Evolutionary conservation across 176 grass and related monocot genomes (phyloP), one percentile per base, ranked within the genome.

Genomic region (Triticum dicoccoides): DNA sequence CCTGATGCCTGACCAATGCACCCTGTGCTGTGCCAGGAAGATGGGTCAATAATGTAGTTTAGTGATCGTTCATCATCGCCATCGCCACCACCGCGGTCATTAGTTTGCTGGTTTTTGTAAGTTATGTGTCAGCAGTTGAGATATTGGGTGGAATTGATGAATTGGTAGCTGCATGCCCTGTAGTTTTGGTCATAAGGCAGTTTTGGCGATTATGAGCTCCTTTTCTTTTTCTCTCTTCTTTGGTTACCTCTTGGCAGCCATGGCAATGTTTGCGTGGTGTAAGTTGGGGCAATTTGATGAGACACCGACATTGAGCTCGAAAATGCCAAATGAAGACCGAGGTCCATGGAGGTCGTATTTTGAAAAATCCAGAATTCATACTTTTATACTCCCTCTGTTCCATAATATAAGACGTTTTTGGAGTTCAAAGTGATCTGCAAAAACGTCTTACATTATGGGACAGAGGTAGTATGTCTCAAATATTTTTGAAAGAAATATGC

Each of bases 111-210:
- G 62, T 76, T 80, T 80, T 87, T 87, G 81, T 87, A 76, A 87
- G 69, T 77, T 90, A 17, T 76, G 76, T 76, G 81, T 79, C 81
- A 87, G 85, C 76, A 76, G 64, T 87, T 66, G 85, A 82, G 85
- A 80, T 68, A 76, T 61, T 61, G 1, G 13, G 59, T 74, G 65
- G 58, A 44, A 80, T 90, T 80, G 66, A 49, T 80, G 37, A 39
- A 34, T 61, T 65, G 37, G 81, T 61, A 58, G 76, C 69, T 87
- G 69, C 69, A 87, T 87, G 82, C 82, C 68, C 71, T 82, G 63
- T 88, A 81, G 77, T 88, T 91, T 88, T 91, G 77, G 62, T 76
- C 82, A 56, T 80, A 39, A 69, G 76, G 81, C 81, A 76, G 49
- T 41, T 77, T 77, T 54, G 89, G 89, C 82, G 5, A 56, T 9